Evolutionary conservation across 352 stramenopile species (phyloP), one percentile per base, ranked within the genome.

Genomic region (Globisporangium carolinianum): DNA sequence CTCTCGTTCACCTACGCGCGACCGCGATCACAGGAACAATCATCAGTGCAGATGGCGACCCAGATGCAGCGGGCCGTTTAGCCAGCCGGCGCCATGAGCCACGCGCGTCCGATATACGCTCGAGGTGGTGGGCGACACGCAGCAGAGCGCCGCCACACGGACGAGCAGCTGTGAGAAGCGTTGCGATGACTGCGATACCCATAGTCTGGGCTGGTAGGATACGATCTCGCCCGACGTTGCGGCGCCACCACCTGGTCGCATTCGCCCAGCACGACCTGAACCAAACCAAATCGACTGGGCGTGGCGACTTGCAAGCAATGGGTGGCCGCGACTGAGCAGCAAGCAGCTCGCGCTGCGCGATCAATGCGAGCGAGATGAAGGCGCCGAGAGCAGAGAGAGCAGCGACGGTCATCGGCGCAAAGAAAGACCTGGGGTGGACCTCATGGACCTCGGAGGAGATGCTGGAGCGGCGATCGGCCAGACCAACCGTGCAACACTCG

Each of bases 351-450:
- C 24, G 24, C 24, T 32, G 24, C 24, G 24, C 24, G 24, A 32
- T 32, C 24, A 3, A 32, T 32, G 24, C 24, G 24, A 46, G 41
- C 14, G 12, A 56, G n/a, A 57, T 32, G 24, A 32, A 32, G 24
- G 51, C 37, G 49, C n/a, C 51, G 14, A 12, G 9, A 47, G 42
- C 42, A 47, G 45, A 7, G 49, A 39, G 37, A 57, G 38, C 37
- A 48, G 36, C 38, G 39, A 46, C 38, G 51, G 37, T 17, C n/a
- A 15, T 11, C 42, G 42, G 42, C 11, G 42, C 42, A 47, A 47
- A 46, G 37, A 54, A 55, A 46, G 51, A 56, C 38, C 37, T 57
- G 51, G 51, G 51, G 51, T 57, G 51, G 51, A 57, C 51, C 51
- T 57, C 39, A 47, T 36, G 17, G 15, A 18, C 51, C 51, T 57